These are phyloP conservation scores for Boletus reticuloceps DNA, from an alignment of 768 basidiomycete species.

Conservation along the genomic window DNA sequence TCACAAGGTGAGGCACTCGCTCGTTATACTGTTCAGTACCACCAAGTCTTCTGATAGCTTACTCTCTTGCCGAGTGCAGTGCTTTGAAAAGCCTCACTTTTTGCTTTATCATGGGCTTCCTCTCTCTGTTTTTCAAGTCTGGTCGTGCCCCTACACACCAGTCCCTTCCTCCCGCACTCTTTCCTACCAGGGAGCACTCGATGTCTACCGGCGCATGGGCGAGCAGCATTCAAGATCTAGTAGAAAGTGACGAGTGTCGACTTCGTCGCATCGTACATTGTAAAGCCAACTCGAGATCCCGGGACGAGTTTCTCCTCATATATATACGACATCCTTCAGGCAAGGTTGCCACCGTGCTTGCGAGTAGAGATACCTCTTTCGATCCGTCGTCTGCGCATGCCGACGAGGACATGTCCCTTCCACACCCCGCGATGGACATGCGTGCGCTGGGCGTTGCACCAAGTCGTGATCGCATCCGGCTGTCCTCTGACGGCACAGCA, in stretches of 20 bases:
- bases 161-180: background rate
- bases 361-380: background rate
- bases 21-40: too few relatives aligned
- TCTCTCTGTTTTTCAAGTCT: background rate
- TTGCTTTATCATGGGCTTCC: background rate
- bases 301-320: background rate
- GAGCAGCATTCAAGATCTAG: background rate
- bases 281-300: background rate
- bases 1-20: too few relatives aligned
- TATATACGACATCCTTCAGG: background rate
- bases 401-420: background rate
- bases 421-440: background rate
- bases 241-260: background rate
- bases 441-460: background rate
- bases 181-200: background rate
- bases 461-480: background rate
- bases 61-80: background rate
- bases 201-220: background rate
- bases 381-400: background rate
- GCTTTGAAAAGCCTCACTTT: background rate
- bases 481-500: background rate
- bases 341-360: background rate
- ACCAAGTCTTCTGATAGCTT: background rate
- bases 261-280: constrained; percentile 5
- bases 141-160: background rate